phyloP scores from a whole-genome alignment of 164 flowering plant genomes.

The Tetrastigma voinierianum region DNA sequence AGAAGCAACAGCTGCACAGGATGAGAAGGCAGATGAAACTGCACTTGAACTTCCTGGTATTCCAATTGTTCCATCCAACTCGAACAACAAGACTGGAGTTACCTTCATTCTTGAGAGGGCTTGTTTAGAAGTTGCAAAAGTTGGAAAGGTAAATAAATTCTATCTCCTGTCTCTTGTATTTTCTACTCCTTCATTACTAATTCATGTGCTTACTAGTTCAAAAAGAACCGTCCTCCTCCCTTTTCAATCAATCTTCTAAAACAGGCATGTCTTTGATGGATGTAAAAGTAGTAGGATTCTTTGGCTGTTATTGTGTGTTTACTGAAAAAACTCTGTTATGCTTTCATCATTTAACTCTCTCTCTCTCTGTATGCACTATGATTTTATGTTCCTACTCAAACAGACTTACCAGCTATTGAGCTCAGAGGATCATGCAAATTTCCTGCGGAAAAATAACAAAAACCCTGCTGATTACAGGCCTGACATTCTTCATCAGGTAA shows the following conservation, averaged over 20 bases:
- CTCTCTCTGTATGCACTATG: background rate
- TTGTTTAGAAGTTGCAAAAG: constrained; percentile 82
- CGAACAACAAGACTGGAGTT: constrained; percentile 39
- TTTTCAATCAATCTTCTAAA: no score
- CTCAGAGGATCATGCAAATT: constrained; percentile 80
- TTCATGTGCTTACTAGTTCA: background rate
- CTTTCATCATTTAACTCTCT: no score
- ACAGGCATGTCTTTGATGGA: no score
- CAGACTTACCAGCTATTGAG: constrained; percentile 76
- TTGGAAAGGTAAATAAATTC: constrained; percentile 63
- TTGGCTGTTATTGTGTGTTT: no score
- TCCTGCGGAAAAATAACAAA: constrained; percentile 53
- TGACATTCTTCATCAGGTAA: constrained; percentile 87
- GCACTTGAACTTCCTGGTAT: constrained; percentile 44
- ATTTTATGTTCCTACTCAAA: background rate
- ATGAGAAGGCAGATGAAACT: background rate
- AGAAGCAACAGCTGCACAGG: background rate
- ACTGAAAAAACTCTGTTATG: no score
- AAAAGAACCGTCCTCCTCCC: no score
- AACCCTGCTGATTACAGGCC: constrained; percentile 85
- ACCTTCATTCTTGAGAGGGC: constrained; percentile 84
- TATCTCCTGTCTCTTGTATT: background rate
- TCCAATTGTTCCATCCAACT: constrained; percentile 33
- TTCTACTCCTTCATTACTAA: background rate
- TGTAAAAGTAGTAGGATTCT: no score